Percentiles rank a stretch among this genome's conserved stretches.
phyloP scores from a whole-genome alignment of 2,329 filamentous ascomycete species.

The Fusarium sp. region DNA sequence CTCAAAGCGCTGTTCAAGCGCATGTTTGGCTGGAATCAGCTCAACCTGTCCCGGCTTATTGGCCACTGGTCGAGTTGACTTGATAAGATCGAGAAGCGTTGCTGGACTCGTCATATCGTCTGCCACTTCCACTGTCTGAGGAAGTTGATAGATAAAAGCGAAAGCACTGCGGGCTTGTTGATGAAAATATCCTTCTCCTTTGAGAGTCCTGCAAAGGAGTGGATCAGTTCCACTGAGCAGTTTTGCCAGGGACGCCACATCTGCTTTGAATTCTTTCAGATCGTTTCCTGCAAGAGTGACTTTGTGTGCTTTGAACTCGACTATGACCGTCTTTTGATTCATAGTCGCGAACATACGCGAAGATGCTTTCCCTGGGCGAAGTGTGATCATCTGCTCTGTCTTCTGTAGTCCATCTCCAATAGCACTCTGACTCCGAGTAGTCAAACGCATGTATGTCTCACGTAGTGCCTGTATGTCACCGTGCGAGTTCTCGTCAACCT shows the following conservation, averaged over 20 bases:
- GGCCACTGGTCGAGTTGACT: too few species aligned
- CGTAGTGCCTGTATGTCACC: not conserved
- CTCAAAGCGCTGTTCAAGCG: not conserved
- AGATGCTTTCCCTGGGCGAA: not conserved
- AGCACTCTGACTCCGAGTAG: not conserved
- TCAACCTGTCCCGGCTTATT: not conserved
- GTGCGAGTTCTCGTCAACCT: too few species aligned
- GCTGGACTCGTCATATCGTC: not conserved
- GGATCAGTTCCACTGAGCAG: not conserved
- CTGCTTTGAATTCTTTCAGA: not conserved
- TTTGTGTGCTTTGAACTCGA: not conserved
- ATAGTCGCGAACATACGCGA: not conserved
- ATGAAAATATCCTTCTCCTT: not conserved
- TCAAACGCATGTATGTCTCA: not conserved
- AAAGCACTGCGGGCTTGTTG: not conserved
- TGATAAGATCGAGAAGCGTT: not conserved
- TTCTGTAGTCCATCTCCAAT: too few species aligned
- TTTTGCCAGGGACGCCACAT: not conserved
- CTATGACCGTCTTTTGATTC: not conserved
- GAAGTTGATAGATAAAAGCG: not conserved
- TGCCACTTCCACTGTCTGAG: too few species aligned
- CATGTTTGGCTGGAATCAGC: not conserved
- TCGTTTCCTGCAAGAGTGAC: not conserved
- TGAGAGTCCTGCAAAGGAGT: not conserved
- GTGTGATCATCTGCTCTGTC: not conserved